Evolutionary conservation across 2,329 filamentous ascomycete species (phyloP), one percentile per base, ranked within the genome.

Genomic region (Neofusicoccum umdonicola): DNA sequence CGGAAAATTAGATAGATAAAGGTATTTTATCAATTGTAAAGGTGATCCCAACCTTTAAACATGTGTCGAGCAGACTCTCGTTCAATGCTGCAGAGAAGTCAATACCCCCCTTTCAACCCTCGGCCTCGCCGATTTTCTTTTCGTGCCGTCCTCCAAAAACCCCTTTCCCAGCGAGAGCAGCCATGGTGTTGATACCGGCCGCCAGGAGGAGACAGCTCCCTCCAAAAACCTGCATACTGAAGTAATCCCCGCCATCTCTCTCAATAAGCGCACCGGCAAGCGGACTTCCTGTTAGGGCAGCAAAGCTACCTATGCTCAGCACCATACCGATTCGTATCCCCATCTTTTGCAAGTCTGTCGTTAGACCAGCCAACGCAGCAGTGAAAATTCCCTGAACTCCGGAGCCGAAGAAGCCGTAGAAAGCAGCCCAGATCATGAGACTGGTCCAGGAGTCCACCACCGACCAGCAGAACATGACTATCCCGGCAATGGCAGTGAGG

Each of bases 381-480:
- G 79, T 80, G 64, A 81, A 83, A 11, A 83, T 69, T 4, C 78
- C 77, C 65, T 83, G 81, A 11, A 81, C 77, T 0, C 77, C 80
- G 0, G 78, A 80, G 1, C 75, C 75, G 5, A 79, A 77, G 50
- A 81, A 74, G 0, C 82, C 82, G 62, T 82, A 82, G 9, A 81
- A 69, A 1, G 79, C 74, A 0, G 79, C 77, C 54, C 54, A 58
- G 17, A 56, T 41, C 52, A 41, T 42, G 13, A 41, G 52, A 11
- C 35, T 9, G 34, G 52, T 22, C 17, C 70, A 63, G 3, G 71
- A 73, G 8, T 72, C 66, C 1, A 89, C 83, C 0, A 68, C 82
- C 84, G 82, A 80, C 87, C 88, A 90, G 61, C 79, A 80, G 68
- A 82, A 87, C 39, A 86, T 73, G 65, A 85, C 75, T 13, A 83